A percentile compares a stretch with the other conserved stretches of the same genome.
Conservation (phyloP, 169 alveolate species). For the Ichthyophthirius multifiliis region DNA sequence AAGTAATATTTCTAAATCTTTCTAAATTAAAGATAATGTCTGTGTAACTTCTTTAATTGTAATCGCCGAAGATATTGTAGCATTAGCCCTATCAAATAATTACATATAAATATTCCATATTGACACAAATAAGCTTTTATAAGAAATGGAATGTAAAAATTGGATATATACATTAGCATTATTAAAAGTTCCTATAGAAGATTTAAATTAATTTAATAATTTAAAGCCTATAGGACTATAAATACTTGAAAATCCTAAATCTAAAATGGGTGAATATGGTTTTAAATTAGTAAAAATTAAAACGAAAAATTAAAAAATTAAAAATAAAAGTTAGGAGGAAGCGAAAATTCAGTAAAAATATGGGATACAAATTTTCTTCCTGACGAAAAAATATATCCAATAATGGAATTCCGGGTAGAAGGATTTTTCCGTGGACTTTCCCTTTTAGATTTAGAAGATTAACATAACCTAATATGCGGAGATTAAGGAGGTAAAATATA, state of each 20-base stretch:
- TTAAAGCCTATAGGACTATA: not conserved
- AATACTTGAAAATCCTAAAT: not conserved
- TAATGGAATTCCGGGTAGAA: not conserved
- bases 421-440: slow-evolving; percentile 2
- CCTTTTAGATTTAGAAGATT: not conserved
- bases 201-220: no score
- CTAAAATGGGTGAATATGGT: slow-evolving; percentile 5
- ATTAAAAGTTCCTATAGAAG: not conserved
- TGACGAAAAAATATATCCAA: not conserved
- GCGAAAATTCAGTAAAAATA: slow-evolving; percentile 5
- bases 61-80: not conserved
- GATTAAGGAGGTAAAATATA: not conserved
- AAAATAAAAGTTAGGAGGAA: not conserved
- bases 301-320: not conserved
- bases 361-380: not conserved
- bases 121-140: not conserved
- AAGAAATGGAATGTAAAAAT: slow-evolving; percentile 4
- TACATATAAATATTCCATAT: not conserved
- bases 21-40: not conserved
- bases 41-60: not conserved
- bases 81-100: not conserved
- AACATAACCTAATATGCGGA: not conserved
- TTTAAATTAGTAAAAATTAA: not conserved
- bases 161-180: not conserved
- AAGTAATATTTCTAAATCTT: not conserved